Percentiles rank a stretch among this genome's conserved stretches.
phyloP scores from a whole-genome alignment of 768 basidiomycete genomes.

The Sistotremastrum niveocremeum region DNA sequence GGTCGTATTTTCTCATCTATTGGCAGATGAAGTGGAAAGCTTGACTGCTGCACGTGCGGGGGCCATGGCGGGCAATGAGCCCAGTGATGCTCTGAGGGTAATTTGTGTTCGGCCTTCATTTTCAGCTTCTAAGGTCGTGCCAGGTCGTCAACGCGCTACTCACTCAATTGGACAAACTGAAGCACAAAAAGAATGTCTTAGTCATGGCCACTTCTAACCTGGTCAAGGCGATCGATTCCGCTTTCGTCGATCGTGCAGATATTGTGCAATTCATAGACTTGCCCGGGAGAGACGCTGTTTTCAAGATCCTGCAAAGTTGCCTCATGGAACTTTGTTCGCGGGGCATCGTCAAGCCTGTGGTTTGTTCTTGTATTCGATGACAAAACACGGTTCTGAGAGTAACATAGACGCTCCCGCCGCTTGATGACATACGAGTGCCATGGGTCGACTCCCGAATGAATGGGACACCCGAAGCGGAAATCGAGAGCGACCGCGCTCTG shows the following conservation, averaged over 20 bases:
- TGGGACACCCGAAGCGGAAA: conserved; percentile 15
- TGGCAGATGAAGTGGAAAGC: conserved; percentile 87
- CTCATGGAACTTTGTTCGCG: conserved; percentile 66
- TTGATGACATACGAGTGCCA: too few species aligned
- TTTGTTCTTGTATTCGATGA: conserved; percentile 12
- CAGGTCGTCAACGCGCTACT: conserved; percentile 96
- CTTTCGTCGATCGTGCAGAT: conserved; percentile 94
- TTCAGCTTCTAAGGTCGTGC: neutral
- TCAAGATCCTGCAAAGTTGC: conserved; percentile 79
- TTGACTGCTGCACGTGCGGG: conserved; percentile 89
- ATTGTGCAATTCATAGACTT: conserved; percentile 91
- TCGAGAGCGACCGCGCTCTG: conserved; percentile 30
- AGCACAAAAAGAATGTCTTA: conserved; percentile 83
- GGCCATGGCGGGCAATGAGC: conserved; percentile 91
- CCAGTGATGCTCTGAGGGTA: conserved; percentile 85
- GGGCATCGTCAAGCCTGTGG: conserved; percentile 52
- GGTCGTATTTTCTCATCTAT: neutral
- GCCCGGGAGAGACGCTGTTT: conserved; percentile 83
- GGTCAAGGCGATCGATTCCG: conserved; percentile 85
- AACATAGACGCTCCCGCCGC: too few species aligned
- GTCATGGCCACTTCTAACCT: conserved; percentile 97
- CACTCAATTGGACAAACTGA: conserved; percentile 92
- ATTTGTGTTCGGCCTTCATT: conserved; percentile 11
- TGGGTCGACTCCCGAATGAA: conserved; percentile 1
- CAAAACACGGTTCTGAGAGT: too few species aligned